These are phyloP conservation scores for Alloascoidea africana DNA, from an alignment of 805 yeast genomes.

Conservation along the genomic window DNA sequence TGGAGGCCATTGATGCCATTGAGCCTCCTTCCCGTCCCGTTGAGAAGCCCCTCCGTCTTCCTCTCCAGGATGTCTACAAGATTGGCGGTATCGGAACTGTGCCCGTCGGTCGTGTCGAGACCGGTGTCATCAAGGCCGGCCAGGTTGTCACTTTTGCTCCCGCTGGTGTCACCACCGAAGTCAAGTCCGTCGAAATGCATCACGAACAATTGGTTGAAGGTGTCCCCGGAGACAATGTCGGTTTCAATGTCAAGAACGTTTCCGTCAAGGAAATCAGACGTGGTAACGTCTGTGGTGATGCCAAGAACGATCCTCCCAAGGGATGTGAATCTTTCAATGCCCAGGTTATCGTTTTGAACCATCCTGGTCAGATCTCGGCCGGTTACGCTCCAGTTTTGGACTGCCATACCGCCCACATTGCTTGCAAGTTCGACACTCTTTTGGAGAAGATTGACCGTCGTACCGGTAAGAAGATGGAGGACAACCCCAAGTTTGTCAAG, in stretches of 20 bases:
- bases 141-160: slow-evolving; percentile 85
- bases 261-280: slow-evolving; percentile 81
- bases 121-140: slow-evolving; percentile 86
- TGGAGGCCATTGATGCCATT: slow-evolving; percentile 74
- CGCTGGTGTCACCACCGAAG: slow-evolving; percentile 81
- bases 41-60: slow-evolving; percentile 79
- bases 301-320: slow-evolving; percentile 78
- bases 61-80: slow-evolving; percentile 86
- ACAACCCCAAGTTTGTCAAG: slow-evolving; percentile 83
- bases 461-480: slow-evolving; percentile 85
- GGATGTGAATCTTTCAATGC: slow-evolving; percentile 71
- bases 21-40: slow-evolving; percentile 73
- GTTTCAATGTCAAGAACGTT: slow-evolving; percentile 84
- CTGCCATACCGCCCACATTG: slow-evolving; percentile 90
- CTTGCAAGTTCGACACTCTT: slow-evolving; percentile 73
- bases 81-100: slow-evolving; percentile 87
- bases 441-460: slow-evolving; percentile 81
- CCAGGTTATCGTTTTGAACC: slow-evolving; percentile 79
- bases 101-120: slow-evolving; percentile 90
- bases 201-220: slow-evolving; percentile 70
- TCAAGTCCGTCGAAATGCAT: slow-evolving; percentile 82
- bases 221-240: slow-evolving; percentile 85
- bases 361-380: slow-evolving; percentile 83
- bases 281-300: slow-evolving; percentile 89
- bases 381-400: slow-evolving; percentile 88